Evolutionary conservation across 805 yeast species (phyloP), one percentile per base, ranked within the genome.

Genomic region (Myxozyma sirexii): DNA sequence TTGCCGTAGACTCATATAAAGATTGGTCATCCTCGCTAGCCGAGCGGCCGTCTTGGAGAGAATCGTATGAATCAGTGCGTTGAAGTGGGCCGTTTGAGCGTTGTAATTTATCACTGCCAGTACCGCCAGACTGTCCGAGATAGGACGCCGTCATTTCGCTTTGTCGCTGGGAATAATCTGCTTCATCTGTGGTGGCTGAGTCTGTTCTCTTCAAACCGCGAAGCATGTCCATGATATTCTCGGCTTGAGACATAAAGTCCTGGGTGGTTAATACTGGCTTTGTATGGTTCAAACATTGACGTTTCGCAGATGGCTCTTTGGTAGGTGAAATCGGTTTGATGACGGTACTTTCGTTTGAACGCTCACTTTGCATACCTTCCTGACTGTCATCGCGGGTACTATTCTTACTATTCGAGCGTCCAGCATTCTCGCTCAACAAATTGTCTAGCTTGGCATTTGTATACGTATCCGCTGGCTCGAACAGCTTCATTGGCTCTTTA

Each of bases 211-310:
- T 60, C 31, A 39, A 53, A 15, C 61, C 63, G 19, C 62, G 61
- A 13, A 69, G 54, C 42, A 64, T 56, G 43, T 66, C 65, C 65
- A 69, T 68, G 17, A 70, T 44, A 27, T 63, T 60, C 39, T 70
- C 69, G 4, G 72, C 74, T 17, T 69, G 63, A n/a, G 67, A 64
- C 57, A 70, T 33, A 42, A 63, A 69, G 33, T 69, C 70, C 46
- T 66, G 59, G 2, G 67, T 64, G 15, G 67, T 63, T 7, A 54
- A 24, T 48, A n/a, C 52, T 8, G 43, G 17, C 8, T 29, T 19
- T 12, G 47, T 23, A 8, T n/a, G 26, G 6, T 57, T 59, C 51
- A 60, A 26, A 10, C 65, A 41, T 0, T 54, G 56, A 3, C 67
- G 43, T 41, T 63, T 63, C 6, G 66, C 48, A 2, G 51, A 41